Evolutionary conservation across 192 early-diverging fungal genomes (phyloP).

Genomic region (Coemansia sp.): DNA sequence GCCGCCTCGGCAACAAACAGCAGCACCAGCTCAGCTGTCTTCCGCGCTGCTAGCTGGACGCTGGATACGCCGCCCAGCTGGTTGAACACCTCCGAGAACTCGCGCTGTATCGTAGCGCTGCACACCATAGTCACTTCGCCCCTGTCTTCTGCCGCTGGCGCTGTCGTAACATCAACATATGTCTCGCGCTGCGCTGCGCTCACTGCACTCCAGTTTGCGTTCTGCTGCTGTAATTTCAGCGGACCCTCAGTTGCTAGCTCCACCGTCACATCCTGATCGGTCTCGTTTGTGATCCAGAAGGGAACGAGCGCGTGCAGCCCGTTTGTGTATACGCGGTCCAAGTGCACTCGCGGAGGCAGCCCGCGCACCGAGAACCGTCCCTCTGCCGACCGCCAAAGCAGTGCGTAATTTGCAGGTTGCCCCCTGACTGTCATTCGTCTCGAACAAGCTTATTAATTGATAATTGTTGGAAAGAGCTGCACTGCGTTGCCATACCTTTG

Average conservation of each 20-base stretch:
- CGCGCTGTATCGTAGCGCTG: constrained; percentile 28
- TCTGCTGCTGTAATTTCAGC: constrained; percentile 39
- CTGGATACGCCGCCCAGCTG: constrained; percentile 79
- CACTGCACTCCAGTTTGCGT: constrained; percentile 47
- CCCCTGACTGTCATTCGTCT: constrained; percentile 4
- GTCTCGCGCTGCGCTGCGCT: constrained; percentile 15
- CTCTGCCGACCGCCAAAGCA: constrained; percentile 14
- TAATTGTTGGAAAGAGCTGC: not conserved
- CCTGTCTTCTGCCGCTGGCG: not conserved
- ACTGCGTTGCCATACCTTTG: not conserved
- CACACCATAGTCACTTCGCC: constrained; percentile 30
- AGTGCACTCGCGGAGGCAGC: constrained; percentile 22
- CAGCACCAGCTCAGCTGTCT: constrained; percentile 75
- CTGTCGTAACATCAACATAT: constrained; percentile 21
- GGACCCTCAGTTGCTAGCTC: constrained; percentile 6
- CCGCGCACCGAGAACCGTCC: constrained; percentile 41
- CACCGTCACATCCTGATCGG: constrained; percentile 11
- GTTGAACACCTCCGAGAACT: constrained; percentile 93
- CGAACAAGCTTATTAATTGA: not conserved
- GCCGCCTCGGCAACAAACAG: constrained; percentile 59
- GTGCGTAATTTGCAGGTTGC: constrained; percentile 22
- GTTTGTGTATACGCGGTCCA: constrained; percentile 49
- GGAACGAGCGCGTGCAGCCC: constrained; percentile 44
- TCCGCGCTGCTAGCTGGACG: constrained; percentile 62
- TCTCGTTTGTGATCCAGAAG: constrained; percentile 43